Evolutionary conservation across 2,329 filamentous ascomycete species (phyloP).

Genomic region (Stemphylium vesicarium): DNA sequence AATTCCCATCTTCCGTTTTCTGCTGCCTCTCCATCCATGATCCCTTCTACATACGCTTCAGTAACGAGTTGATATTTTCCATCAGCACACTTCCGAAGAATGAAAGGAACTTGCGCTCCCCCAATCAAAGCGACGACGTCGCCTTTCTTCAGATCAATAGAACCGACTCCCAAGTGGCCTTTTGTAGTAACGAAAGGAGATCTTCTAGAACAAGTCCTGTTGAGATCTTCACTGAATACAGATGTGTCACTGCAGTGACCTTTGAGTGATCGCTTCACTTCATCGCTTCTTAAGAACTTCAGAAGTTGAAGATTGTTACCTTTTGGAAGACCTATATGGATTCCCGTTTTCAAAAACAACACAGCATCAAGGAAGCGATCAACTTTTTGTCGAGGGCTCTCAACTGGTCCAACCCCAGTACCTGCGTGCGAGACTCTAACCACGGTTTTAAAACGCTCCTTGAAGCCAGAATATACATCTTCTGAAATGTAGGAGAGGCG

Average conservation of each 20-base stretch:
- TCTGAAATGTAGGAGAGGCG: background rate
- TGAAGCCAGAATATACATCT: background rate
- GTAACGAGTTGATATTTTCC: constrained; percentile 14
- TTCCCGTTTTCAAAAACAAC: background rate
- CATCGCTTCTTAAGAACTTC: no score
- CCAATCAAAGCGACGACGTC: constrained; percentile 19
- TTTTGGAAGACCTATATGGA: no score
- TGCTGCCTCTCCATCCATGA: constrained; percentile 27
- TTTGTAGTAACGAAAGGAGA: constrained; percentile 19
- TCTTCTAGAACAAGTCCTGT: constrained; percentile 9
- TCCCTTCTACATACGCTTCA: constrained; percentile 28
- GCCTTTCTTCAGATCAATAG: constrained; percentile 9
- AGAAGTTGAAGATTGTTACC: background rate
- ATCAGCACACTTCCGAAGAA: constrained; percentile 11
- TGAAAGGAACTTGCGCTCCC: constrained; percentile 22
- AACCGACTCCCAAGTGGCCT: constrained; percentile 18
- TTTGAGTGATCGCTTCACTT: no score
- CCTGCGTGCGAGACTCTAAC: background rate
- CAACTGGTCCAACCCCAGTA: background rate
- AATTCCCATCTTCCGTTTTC: background rate
- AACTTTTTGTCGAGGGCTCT: background rate
- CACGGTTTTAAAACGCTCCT: background rate
- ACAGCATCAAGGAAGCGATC: background rate
- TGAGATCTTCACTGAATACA: no score
- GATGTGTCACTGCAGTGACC: accelerated